Evolutionary conservation across 1,284 basidiomycete species (phyloP), one percentile per base, ranked within the genome.

Genomic region (Apiotrichum montevideense): DNA sequence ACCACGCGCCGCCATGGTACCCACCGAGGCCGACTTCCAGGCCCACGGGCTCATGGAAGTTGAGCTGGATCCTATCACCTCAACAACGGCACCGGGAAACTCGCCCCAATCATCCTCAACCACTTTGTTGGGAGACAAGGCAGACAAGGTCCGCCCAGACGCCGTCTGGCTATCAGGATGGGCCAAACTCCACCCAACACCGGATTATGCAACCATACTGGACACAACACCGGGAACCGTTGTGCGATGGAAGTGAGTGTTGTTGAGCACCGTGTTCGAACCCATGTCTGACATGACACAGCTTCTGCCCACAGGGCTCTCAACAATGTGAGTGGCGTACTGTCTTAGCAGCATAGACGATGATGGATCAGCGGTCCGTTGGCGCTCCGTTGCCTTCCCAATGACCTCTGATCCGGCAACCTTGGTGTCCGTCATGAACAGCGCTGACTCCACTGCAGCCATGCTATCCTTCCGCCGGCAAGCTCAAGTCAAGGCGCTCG

Each of bases 401-500:
- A 29, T 29, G 29, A 29, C 29, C 29, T 29, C 29, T 29, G 29
- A 29, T 29, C 29, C 3, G 29, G 29, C 29, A 29, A 29, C 3
- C 29, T 29, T 29, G 29, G 29, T 29, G 29, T 29, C 29, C 29
- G 29, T 29, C 29, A 29, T 29, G 29, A 29, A 3, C 29, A 29
- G n/a, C 11, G 15, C 48, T 52, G 29, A 47, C 44, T 2, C 4
- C 39, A n/a, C 14, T 15, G 1, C 41, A 59, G 62, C 52, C 10
- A 42, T 45, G 6, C 4, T 50, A 0, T 41, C 45, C 48, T 69
- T 69, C 48, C 64, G 67, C 0, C 60, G 66, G 6, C 59, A 66
- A 40, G 61, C 61, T 0, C 66, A 67, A 46, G 46, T 69, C 35
- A 57, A 63, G 29, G 63, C 63, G 0, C 51, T 69, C 15, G 67